Evolutionary conservation across 2,329 filamentous ascomycete species (phyloP).

Genomic region (Hypomyces perniciosus): DNA sequence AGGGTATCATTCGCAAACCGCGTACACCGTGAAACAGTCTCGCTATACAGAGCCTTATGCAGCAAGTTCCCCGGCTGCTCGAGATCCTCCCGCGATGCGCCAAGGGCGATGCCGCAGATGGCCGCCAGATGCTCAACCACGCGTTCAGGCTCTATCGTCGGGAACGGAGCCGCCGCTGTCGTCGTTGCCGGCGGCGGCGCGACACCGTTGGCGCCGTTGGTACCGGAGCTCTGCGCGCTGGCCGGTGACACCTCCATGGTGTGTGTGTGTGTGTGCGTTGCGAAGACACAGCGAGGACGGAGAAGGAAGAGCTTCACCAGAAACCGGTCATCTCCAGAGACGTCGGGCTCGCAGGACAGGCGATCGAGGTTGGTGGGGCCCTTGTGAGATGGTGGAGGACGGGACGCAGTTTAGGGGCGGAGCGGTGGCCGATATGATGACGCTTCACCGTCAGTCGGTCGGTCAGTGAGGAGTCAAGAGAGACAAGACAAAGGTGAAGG

Average conservation of each 20-base stretch:
- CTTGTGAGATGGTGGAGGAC: too few species aligned
- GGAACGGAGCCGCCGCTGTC: slow-evolving; percentile 40
- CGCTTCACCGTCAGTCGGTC: too few species aligned
- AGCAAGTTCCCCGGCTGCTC: slow-evolving; percentile 77
- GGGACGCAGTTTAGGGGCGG: too few species aligned
- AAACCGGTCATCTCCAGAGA: slow-evolving; percentile 25
- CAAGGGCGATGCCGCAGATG: slow-evolving; percentile 67
- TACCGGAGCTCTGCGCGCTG: slow-evolving; percentile 37
- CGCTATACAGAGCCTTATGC: slow-evolving; percentile 61
- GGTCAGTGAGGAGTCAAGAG: too few species aligned
- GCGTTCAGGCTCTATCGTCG: slow-evolving; percentile 58
- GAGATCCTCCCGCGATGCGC: slow-evolving; percentile 71
- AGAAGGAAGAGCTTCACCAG: slow-evolving; percentile 17
- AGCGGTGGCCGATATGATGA: too few species aligned
- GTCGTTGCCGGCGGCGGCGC: slow-evolving; percentile 36
- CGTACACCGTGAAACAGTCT: slow-evolving; percentile 80
- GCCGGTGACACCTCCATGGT: slow-evolving; percentile 51
- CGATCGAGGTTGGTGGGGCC: slow-evolving; percentile 7
- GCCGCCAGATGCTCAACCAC: slow-evolving; percentile 67
- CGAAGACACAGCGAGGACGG: slow-evolving; percentile 11
- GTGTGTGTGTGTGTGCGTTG: slow-evolving; percentile 15
- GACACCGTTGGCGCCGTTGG: slow-evolving; percentile 28
- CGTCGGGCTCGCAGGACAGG: slow-evolving; percentile 8
- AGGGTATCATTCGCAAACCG: slow-evolving; percentile 87
- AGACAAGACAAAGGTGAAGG: too few species aligned